Evolutionary conservation across 1,284 basidiomycete species (phyloP).

Genomic region (Abortiporus biennis): DNA sequence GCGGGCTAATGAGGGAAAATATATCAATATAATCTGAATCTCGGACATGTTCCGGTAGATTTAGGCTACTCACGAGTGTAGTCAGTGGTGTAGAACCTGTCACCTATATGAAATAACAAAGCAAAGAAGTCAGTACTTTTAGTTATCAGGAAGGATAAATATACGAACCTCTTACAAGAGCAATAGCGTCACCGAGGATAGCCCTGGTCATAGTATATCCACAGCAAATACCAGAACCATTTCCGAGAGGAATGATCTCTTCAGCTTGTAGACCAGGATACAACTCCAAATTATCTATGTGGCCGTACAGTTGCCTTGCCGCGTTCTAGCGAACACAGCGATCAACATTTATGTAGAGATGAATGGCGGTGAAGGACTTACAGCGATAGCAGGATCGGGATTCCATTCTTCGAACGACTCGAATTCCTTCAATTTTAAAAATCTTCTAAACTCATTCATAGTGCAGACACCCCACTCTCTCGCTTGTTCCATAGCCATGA

Average conservation of each 20-base stretch:
- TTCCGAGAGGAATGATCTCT: conserved; percentile 49
- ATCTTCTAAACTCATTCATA: conserved; percentile 58
- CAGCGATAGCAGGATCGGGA: conserved; percentile 49
- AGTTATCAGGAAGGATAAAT: too few relatives aligned
- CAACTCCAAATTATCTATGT: conserved; percentile 75
- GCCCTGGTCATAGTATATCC: conserved; percentile 83
- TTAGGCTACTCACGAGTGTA: conserved; percentile 38
- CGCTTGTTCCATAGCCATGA: conserved; percentile 67
- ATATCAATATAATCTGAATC: not conserved
- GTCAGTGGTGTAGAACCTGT: conserved; percentile 74
- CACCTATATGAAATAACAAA: too few relatives aligned
- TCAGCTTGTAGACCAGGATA: conserved; percentile 67
- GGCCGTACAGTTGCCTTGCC: conserved; percentile 63
- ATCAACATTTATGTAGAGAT: not conserved
- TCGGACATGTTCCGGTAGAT: conserved; percentile 47
- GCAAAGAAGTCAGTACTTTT: too few relatives aligned
- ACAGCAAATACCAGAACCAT: conserved; percentile 76
- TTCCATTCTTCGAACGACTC: conserved; percentile 76
- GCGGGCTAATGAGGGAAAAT: conserved; percentile 35
- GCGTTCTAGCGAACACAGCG: conserved; percentile 24
- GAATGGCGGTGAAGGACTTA: not conserved
- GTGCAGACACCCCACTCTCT: conserved; percentile 74
- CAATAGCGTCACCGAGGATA: conserved; percentile 80
- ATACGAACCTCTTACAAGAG: conserved; percentile 40
- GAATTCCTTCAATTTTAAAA: conserved; percentile 53